Evolutionary conservation across 2,329 filamentous ascomycete genomes (phyloP).

Genomic region (Venturia oleaginea): DNA sequence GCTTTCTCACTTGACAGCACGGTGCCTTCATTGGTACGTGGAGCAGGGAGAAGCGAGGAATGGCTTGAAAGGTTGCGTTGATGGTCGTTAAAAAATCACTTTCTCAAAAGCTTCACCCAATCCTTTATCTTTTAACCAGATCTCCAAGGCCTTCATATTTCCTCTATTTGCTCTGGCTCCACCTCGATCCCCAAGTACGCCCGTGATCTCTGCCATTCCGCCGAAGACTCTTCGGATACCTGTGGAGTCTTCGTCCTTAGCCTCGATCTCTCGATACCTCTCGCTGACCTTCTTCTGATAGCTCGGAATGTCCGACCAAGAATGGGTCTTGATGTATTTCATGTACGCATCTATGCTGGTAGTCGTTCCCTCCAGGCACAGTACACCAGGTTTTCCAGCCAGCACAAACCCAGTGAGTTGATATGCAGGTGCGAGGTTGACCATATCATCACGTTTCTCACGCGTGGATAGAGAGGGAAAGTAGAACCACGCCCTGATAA

Average conservation of each 20-base stretch:
- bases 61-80: no score
- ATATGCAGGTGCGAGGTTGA: conserved; percentile 44
- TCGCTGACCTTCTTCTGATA: conserved; percentile 56
- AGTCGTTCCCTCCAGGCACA: conserved; percentile 44
- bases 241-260: conserved; percentile 4
- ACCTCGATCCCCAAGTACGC: conserved; percentile 37
- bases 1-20: no score
- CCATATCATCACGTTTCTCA: conserved; percentile 48
- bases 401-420: conserved; percentile 50
- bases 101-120: conserved; percentile 37
- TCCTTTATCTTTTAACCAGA: conserved; percentile 39
- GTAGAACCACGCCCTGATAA: conserved; percentile 53
- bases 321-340: conserved; percentile 55
- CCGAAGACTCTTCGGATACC: conserved; percentile 35
- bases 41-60: no score
- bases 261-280: conserved; percentile 35
- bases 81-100: conserved; percentile 26
- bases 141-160: conserved; percentile 46
- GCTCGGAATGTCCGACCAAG: conserved; percentile 53
- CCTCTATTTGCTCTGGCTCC: conserved; percentile 42
- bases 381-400: conserved; percentile 49
- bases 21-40: no score
- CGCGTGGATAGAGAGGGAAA: conserved; percentile 53
- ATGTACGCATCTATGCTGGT: conserved; percentile 48
- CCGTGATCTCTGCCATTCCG: conserved; percentile 51